Evolutionary conservation across 2,329 filamentous ascomycete genomes (phyloP).

Genomic region (Xylariaceae sp.): DNA sequence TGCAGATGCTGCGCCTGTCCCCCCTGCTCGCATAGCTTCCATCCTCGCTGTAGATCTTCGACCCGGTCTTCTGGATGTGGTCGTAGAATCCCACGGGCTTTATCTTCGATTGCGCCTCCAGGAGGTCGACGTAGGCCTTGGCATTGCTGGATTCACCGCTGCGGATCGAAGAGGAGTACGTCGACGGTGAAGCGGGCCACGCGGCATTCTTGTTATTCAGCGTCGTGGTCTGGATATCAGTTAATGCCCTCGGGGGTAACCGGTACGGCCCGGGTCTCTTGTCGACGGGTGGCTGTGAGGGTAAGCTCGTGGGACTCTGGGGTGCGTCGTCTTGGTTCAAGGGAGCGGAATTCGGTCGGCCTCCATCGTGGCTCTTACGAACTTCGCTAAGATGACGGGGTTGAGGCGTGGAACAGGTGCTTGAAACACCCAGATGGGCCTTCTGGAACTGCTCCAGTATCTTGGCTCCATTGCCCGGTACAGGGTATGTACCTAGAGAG

Average conservation of each 20-base stretch:
- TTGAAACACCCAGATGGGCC: constrained; percentile 30
- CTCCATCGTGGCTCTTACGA: constrained; percentile 24
- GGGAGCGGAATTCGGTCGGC: constrained; percentile 38
- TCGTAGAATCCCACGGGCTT: constrained; percentile 44
- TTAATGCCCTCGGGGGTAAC: constrained; percentile 24
- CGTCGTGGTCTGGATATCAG: constrained; percentile 10
- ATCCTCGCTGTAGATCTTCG: constrained; percentile 57
- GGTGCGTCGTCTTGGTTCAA: constrained; percentile 16
- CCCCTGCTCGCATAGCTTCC: constrained; percentile 43
- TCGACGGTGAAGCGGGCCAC: constrained; percentile 24
- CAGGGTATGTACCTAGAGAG: constrained; percentile 36
- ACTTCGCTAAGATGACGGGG: constrained; percentile 29
- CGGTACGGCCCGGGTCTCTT: constrained; percentile 29
- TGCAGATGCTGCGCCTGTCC: constrained; percentile 28
- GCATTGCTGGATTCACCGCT: constrained; percentile 27
- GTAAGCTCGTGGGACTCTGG: constrained; percentile 16
- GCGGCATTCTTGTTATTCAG: constrained; percentile 18
- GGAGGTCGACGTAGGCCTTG: constrained; percentile 45
- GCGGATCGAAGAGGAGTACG: constrained; percentile 32
- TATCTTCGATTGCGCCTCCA: constrained; percentile 53
- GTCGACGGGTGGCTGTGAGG: constrained; percentile 11
- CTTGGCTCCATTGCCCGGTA: constrained; percentile 38
- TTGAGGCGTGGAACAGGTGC: constrained; percentile 13
- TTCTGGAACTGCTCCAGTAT: constrained; percentile 35
- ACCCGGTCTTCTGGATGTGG: constrained; percentile 46